Percentiles rank a stretch among this genome's conserved stretches.
phyloP scores from a whole-genome alignment of 129 eudicot species.

The Lactuca sativa region DNA sequence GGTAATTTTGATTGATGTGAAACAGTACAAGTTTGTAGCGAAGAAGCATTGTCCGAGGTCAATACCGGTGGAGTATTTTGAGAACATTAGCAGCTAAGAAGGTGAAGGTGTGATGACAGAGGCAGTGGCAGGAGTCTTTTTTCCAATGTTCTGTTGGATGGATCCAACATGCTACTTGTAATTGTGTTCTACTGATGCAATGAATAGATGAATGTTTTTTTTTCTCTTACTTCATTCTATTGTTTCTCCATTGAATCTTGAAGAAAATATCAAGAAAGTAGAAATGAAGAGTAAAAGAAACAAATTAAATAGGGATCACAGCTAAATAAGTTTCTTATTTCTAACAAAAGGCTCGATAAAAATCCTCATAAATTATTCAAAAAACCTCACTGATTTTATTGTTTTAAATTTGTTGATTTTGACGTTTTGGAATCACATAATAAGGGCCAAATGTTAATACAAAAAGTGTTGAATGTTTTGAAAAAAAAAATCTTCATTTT shows the following conservation, averaged over 20 bases:
- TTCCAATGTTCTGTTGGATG: conserved; percentile 29
- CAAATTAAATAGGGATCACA: not conserved
- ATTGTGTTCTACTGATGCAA: not conserved
- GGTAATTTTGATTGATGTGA: conserved; percentile 10
- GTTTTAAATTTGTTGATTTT: too few species aligned
- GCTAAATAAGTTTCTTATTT: too few species aligned
- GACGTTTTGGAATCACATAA: too few species aligned
- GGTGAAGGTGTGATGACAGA: not conserved
- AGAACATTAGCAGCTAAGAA: conserved; percentile 39
- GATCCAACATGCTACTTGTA: not conserved
- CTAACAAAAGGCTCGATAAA: too few species aligned
- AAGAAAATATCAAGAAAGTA: not conserved
- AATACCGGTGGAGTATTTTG: conserved; percentile 75
- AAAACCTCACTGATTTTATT: too few species aligned
- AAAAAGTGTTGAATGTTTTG: too few species aligned
- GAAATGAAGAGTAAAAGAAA: too few species aligned
- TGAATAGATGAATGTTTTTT: not conserved
- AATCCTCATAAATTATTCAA: too few species aligned
- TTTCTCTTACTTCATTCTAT: not conserved
- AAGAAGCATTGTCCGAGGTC: conserved; percentile 79
- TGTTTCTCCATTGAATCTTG: not conserved
- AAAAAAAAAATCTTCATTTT: too few species aligned
- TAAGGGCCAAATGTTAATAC: too few species aligned
- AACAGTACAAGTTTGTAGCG: conserved; percentile 92
- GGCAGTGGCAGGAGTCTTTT: conserved; percentile 4